These are phyloP conservation scores for Chaetomium sp. DNA, from an alignment of 2,329 filamentous ascomycete species.

Conservation along the genomic window DNA sequence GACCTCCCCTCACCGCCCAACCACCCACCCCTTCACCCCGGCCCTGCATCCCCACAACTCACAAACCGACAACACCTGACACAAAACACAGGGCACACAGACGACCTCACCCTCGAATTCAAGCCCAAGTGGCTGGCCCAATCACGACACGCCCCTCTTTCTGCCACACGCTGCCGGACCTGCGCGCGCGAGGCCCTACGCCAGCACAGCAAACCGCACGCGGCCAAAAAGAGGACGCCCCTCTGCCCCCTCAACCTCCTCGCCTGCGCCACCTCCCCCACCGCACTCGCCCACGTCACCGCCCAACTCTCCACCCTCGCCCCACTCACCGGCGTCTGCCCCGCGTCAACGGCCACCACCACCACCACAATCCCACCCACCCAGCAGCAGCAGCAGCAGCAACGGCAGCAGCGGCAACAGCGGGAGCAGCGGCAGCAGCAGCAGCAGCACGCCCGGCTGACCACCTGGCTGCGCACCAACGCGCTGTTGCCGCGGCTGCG, in stretches of 20 bases:
- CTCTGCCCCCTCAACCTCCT: conserved; percentile 65
- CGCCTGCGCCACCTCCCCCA: conserved; percentile 38
- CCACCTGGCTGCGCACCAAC: conserved; percentile 44
- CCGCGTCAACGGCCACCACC: conserved; percentile 35
- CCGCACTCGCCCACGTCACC: conserved; percentile 22
- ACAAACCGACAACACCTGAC: neutral
- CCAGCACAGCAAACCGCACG: conserved; percentile 35
- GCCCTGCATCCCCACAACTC: neutral
- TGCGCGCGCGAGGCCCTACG: conserved; percentile 60
- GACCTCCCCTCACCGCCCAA: neutral
- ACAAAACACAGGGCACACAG: conserved; percentile 26
- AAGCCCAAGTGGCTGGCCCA: conserved; percentile 85
- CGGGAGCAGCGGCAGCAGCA: too few relatives aligned
- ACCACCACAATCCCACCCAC: conserved; percentile 32
- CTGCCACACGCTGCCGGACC: conserved; percentile 69
- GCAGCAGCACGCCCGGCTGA: conserved; percentile 39
- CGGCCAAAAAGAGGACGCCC: conserved; percentile 40
- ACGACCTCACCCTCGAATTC: conserved; percentile 64
- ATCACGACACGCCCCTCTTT: conserved; percentile 68
- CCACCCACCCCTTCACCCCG: neutral
- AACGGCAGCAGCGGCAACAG: conserved; percentile 36
- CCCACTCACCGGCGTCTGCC: conserved; percentile 38
- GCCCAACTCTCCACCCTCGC: conserved; percentile 31
- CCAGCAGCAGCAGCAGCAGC: conserved; percentile 32
- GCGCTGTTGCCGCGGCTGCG: conserved; percentile 44